phyloP scores from a whole-genome alignment of 768 basidiomycete genomes.

The Dendrothele bispora region DNA sequence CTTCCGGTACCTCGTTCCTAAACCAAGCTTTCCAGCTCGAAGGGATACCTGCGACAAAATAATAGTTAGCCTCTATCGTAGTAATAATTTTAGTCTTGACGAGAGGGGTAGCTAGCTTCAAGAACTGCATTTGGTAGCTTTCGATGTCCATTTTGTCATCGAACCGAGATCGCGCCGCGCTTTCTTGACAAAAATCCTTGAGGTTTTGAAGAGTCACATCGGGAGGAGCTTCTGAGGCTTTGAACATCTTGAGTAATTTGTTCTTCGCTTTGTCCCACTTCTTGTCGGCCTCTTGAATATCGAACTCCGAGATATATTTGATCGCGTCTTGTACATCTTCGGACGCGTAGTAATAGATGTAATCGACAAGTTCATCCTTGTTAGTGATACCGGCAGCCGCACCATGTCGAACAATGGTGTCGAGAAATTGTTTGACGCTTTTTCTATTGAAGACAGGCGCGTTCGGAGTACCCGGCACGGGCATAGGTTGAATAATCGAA shows the following conservation, averaged over 20 bases:
- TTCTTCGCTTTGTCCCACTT: background rate
- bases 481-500: background rate
- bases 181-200: background rate
- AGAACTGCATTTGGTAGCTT: background rate
- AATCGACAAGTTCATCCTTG: background rate
- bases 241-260: background rate
- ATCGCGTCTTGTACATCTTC: background rate
- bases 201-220: background rate
- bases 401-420: background rate
- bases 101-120: background rate
- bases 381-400: background rate
- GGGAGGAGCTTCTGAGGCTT: background rate
- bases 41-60: background rate
- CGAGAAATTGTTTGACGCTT: background rate
- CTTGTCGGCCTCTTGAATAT: background rate
- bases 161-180: slow-evolving; percentile 5
- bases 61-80: background rate
- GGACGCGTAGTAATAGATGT: background rate
- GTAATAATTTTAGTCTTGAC: background rate
- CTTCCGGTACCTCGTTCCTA: background rate
- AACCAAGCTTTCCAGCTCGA: slow-evolving; percentile 11
- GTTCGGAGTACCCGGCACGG: background rate
- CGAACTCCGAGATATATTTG: background rate
- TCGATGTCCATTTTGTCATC: background rate
- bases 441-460: background rate